These are phyloP conservation scores for Geotrichum histeridarum DNA, from an alignment of 1,139 yeast species.

Conservation along the genomic window DNA sequence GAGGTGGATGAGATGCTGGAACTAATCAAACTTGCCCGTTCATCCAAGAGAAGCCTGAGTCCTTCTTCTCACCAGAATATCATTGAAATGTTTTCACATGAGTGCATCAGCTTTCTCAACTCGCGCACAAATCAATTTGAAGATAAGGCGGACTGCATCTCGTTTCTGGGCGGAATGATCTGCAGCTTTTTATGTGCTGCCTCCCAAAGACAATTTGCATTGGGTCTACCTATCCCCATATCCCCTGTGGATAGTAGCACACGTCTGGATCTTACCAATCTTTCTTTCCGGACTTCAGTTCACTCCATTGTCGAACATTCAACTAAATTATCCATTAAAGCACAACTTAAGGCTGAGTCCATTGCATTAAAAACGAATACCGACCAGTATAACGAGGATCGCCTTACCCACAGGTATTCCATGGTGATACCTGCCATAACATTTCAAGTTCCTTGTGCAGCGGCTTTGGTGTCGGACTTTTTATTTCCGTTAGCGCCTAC, in stretches of 20 bases:
- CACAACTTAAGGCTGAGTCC: background rate
- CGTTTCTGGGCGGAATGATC: background rate
- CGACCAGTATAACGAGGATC: slow-evolving; percentile 6
- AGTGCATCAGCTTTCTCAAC: background rate
- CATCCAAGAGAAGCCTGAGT: background rate
- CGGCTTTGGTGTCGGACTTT: slow-evolving; percentile 12
- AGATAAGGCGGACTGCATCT: background rate
- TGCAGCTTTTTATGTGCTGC: slow-evolving; percentile 3
- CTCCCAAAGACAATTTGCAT: background rate
- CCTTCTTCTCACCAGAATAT: background rate
- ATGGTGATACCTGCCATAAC: slow-evolving; percentile 7
- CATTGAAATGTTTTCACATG: slow-evolving; percentile 1
- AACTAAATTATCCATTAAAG: background rate
- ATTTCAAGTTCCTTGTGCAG: slow-evolving; percentile 8
- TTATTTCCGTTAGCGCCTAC: slow-evolving; percentile 10
- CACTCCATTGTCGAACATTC: background rate
- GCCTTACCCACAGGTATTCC: slow-evolving; percentile 7
- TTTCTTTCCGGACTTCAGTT: background rate
- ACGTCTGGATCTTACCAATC: slow-evolving; percentile 1
- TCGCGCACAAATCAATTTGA: background rate
- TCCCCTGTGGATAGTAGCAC: slow-evolving; percentile 4
- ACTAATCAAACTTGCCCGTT: slow-evolving; percentile 5
- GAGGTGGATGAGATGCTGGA: slow-evolving; percentile 15
- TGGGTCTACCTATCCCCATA: background rate
- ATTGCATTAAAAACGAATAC: background rate